phyloP scores from a whole-genome alignment of 352 stramenopile genomes.

The Saprolegnia parasitica region DNA sequence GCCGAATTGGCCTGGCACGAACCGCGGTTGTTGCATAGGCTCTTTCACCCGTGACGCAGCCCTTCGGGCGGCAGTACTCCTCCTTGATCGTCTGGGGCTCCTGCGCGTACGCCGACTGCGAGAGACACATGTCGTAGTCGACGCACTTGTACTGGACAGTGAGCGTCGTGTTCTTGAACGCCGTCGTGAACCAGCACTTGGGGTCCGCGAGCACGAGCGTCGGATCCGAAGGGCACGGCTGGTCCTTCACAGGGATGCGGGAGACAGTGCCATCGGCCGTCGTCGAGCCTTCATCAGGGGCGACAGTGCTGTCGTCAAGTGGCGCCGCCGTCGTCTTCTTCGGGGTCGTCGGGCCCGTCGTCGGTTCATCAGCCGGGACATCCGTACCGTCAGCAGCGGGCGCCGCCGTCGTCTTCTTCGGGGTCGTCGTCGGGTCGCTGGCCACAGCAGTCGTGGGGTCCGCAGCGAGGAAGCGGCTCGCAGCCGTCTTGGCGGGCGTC shows the following conservation, averaged over 20 bases:
- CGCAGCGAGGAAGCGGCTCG: neutral
- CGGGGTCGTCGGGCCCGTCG: neutral
- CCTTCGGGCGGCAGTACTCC: constrained; percentile 21
- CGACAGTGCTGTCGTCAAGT: neutral
- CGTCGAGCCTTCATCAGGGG: neutral
- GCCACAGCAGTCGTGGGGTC: too few relatives aligned
- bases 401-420: neutral
- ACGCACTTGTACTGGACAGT: constrained; percentile 22
- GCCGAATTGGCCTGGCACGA: constrained; percentile 41
- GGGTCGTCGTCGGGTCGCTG: neutral
- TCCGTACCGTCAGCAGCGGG: neutral
- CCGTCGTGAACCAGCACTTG: constrained; percentile 26
- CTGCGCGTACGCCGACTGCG: constrained; percentile 10
- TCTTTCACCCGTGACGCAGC: constrained; percentile 21
- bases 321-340: neutral
- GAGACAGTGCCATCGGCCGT: neutral
- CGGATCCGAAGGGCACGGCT: constrained; percentile 8
- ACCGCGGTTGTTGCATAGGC: constrained; percentile 48
- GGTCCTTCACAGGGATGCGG: constrained; percentile 17
- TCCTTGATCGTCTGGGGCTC: constrained; percentile 5
- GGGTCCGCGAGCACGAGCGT: constrained; percentile 6
- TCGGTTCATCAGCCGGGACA: neutral
- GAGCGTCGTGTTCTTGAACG: constrained; percentile 20
- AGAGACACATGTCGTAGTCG: constrained; percentile 27
- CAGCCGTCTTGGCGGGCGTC: neutral